A percentile compares a stretch with the other conserved stretches of the same genome.
These are phyloP conservation scores for Tolypocladium ovalisporum DNA, from an alignment of 2,329 filamentous ascomycete genomes.

Conservation along the genomic window DNA sequence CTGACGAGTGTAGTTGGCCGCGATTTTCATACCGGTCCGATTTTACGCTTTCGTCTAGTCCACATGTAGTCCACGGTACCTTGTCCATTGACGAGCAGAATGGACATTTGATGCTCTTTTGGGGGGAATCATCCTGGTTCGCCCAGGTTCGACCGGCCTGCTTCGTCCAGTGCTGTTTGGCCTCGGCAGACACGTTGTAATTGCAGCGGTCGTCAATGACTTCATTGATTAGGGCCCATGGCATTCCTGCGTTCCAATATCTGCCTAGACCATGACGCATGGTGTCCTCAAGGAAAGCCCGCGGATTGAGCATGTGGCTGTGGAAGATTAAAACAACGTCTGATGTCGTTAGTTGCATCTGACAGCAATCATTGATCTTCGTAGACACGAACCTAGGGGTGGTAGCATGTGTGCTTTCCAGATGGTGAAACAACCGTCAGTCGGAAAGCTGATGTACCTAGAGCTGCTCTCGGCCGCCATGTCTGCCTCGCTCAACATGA, in stretches of 20 bases:
- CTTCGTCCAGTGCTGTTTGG: constrained; percentile 33
- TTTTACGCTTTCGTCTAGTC: constrained; percentile 14
- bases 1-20: not conserved
- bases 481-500: constrained; percentile 21
- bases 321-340: constrained; percentile 77
- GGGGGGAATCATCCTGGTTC: constrained; percentile 38
- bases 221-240: constrained; percentile 49
- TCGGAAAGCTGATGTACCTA: constrained; percentile 23
- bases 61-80: constrained; percentile 51
- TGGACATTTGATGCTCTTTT: constrained; percentile 44
- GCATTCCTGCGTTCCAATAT: constrained; percentile 53
- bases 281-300: constrained; percentile 64
- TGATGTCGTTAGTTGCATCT: constrained; percentile 7
- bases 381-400: constrained; percentile 38
- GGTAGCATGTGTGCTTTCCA: constrained; percentile 37
- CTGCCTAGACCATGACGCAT: constrained; percentile 43
- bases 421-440: constrained; percentile 3
- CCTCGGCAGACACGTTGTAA: constrained; percentile 36
- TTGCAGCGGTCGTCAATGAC: constrained; percentile 49
- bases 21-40: not conserved
- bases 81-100: constrained; percentile 29
- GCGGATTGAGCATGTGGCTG: constrained; percentile 66
- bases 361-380: not conserved
- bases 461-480: constrained; percentile 16
- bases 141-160: constrained; percentile 46